Conservation (phyloP, 441 rosid species). For the Syzygium syzygioides region DNA sequence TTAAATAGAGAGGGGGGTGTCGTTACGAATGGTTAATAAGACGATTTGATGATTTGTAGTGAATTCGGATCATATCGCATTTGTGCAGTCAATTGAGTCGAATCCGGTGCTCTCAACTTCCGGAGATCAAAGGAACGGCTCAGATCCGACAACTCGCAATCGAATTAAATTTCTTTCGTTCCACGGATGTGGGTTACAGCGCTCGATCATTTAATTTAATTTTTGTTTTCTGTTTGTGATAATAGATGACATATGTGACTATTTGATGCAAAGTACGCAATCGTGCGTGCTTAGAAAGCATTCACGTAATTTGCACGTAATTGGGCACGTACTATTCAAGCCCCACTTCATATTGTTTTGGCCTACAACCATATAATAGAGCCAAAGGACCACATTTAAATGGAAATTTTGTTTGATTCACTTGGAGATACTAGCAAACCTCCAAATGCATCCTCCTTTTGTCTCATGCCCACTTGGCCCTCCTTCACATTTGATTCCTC, state of each 20-base stretch:
- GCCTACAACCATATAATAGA: neutral
- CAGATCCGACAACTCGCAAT: neutral
- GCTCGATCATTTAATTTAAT: neutral
- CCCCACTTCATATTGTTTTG: neutral
- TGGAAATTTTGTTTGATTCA: neutral
- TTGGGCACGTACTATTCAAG: neutral
- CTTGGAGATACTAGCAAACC: neutral
- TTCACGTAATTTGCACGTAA: neutral
- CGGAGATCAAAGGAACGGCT: neutral
- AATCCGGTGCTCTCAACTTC: neutral
- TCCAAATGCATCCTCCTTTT: neutral
- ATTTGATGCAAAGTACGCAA: neutral
- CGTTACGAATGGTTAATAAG: neutral
- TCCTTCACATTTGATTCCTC: neutral
- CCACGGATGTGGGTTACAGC: neutral
- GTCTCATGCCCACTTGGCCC: neutral
- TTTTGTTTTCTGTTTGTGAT: too few relatives aligned
- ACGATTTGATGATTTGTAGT: too few relatives aligned
- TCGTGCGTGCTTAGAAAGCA: neutral
- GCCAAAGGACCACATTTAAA: neutral
- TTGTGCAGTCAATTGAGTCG: neutral
- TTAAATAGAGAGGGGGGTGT: neutral
- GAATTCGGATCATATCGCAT: neutral
- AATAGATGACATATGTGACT: neutral
- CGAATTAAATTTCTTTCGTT: neutral